These are phyloP conservation scores for Albizia julibrissin DNA, from an alignment of 306 rosid species.

Conservation along the genomic window DNA sequence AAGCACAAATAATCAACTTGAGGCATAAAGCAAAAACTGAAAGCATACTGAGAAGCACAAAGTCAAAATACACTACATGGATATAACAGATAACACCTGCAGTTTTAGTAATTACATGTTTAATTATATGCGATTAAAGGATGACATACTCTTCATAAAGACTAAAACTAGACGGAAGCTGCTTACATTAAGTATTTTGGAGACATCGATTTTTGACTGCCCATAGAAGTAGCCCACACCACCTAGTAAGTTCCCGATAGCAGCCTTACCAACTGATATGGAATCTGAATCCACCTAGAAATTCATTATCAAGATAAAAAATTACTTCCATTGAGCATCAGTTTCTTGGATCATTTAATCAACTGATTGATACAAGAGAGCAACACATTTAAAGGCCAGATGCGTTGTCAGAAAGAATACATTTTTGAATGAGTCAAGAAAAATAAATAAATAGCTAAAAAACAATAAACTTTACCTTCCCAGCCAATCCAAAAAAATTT, in stretches of 20 bases:
- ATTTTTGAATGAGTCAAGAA: slow-evolving; percentile 14
- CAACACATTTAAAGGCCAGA: slow-evolving; percentile 20
- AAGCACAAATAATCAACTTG: not conserved
- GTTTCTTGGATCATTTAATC: slow-evolving; percentile 11
- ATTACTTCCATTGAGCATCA: slow-evolving; percentile 34
- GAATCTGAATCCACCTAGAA: slow-evolving; percentile 86
- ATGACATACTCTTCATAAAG: slow-evolving; percentile 24
- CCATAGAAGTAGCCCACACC: slow-evolving; percentile 98
- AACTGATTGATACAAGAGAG: slow-evolving; percentile 24
- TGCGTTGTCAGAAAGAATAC: slow-evolving; percentile 1
- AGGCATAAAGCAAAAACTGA: not conserved
- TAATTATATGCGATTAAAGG: not conserved
- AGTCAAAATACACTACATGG: not conserved
- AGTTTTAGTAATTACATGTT: slow-evolving; percentile 23
- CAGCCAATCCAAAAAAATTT: slow-evolving; percentile 60
- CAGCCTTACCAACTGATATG: slow-evolving; percentile 77
- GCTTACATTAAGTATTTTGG: slow-evolving; percentile 62
- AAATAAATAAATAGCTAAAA: slow-evolving; percentile 3
- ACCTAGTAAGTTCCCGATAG: slow-evolving; percentile 85
- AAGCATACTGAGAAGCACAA: slow-evolving; percentile 15
- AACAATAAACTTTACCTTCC: slow-evolving; percentile 55
- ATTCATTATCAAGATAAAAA: slow-evolving; percentile 31
- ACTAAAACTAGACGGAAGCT: slow-evolving; percentile 22
- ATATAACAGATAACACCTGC: not conserved
- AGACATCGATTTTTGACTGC: slow-evolving; percentile 73